Percentiles rank a stretch among this genome's conserved stretches.
Evolutionary conservation across 768 basidiomycete species (phyloP).

Genomic region (Flagelloscypha sp.): DNA sequence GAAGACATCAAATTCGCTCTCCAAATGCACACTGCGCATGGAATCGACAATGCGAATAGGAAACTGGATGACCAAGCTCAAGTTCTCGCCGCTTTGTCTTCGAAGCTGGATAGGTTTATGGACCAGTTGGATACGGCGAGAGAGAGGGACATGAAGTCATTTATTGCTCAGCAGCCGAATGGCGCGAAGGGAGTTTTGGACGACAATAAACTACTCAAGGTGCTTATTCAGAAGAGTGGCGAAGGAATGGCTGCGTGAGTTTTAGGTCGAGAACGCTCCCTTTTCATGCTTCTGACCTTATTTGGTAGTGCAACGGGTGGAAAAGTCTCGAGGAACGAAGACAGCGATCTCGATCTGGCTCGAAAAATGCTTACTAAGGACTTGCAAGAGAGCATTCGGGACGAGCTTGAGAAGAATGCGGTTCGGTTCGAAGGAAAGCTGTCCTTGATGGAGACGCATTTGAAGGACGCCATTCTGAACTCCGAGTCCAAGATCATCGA

Average conservation of each 20-base stretch:
- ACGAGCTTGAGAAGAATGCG: slow-evolving; percentile 29
- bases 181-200: slow-evolving; percentile 26
- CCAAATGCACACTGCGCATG: slow-evolving; percentile 26
- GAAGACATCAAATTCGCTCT: slow-evolving; percentile 28
- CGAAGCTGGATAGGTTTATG: too few species aligned
- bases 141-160: slow-evolving; percentile 28
- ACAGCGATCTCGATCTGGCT: slow-evolving; percentile 21
- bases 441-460: slow-evolving; percentile 34
- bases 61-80: slow-evolving; percentile 19
- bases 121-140: slow-evolving; percentile 29
- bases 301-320: too few species aligned
- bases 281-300: too few species aligned
- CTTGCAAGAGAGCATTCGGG: slow-evolving; percentile 28
- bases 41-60: slow-evolving; percentile 25
- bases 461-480: slow-evolving; percentile 21
- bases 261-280: too few species aligned
- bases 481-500: slow-evolving; percentile 32
- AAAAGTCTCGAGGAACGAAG: too few species aligned
- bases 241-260: slow-evolving; percentile 20
- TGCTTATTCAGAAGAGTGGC: slow-evolving; percentile 23
- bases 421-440: slow-evolving; percentile 38
- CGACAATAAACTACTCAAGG: slow-evolving; percentile 24
- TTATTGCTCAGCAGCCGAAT: slow-evolving; percentile 32
- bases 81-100: slow-evolving; percentile 16
- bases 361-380: slow-evolving; percentile 26